Percentiles rank a stretch among this genome's conserved stretches.
These are phyloP conservation scores for Saccharomyces hybrid DNA, from an alignment of 1,139 yeast species.

Conservation along the genomic window DNA sequence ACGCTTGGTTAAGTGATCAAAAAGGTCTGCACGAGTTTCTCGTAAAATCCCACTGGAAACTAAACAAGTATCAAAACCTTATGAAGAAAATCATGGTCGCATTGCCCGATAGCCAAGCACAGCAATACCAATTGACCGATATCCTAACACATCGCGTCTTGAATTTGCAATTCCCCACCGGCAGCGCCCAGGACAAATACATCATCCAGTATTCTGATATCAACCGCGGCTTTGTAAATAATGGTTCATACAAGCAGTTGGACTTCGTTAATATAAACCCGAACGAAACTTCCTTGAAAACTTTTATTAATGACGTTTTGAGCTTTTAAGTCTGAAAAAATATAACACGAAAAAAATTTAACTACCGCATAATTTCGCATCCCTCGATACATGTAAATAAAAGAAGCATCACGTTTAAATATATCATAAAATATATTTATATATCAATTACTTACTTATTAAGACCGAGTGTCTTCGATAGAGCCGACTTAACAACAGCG, in stretches of 20 bases:
- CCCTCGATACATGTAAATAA: background rate
- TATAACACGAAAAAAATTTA: too few relatives aligned
- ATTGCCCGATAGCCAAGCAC: slow-evolving; percentile 38
- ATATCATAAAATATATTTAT: background rate
- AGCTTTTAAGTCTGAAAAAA: too few relatives aligned
- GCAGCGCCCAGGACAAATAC: slow-evolving; percentile 23
- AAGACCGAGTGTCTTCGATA: slow-evolving; percentile 8
- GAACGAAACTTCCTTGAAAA: background rate
- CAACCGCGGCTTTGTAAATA: slow-evolving; percentile 46
- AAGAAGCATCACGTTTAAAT: background rate
- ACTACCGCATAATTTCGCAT: too few relatives aligned
- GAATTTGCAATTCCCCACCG: slow-evolving; percentile 33
- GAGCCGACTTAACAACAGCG: background rate
- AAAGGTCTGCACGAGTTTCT: slow-evolving; percentile 44
- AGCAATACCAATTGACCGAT: slow-evolving; percentile 34
- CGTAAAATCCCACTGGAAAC: slow-evolving; percentile 35
- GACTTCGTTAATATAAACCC: slow-evolving; percentile 26
- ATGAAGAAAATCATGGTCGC: slow-evolving; percentile 30
- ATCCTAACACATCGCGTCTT: slow-evolving; percentile 35
- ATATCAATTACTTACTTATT: background rate
- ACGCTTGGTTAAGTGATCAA: slow-evolving; percentile 38
- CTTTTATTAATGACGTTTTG: background rate
- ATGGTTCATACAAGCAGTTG: slow-evolving; percentile 45
- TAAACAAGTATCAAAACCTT: slow-evolving; percentile 24
- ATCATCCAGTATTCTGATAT: slow-evolving; percentile 42